Evolutionary conservation across 2,329 filamentous ascomycete species (phyloP), one percentile per base, ranked within the genome.

Genomic region (Clarireedia sp.): DNA sequence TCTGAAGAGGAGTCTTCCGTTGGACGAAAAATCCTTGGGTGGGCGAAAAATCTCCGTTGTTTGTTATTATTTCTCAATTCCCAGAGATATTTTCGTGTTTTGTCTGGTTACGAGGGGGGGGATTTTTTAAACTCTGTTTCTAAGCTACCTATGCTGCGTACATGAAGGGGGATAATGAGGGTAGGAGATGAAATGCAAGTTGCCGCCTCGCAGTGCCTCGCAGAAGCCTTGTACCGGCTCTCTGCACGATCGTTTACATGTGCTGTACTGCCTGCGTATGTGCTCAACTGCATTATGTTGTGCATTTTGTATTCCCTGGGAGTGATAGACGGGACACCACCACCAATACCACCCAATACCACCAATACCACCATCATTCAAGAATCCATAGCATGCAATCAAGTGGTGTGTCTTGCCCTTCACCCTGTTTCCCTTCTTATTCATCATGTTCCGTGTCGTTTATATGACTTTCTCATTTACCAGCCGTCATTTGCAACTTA

Each of bases 161-260:
- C 12, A 24, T 24, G 12, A 46, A 14, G 43, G 9, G 19, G 24
- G 10, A 26, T 12, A 46, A 46, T 46, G 16, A 46, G 43, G 24
- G 43, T 16, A 12, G 21, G 23, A 46, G 41, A 23, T 26, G 23
- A 46, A 24, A 63, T 65, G 63, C 63, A 62, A 58, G 59, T 33
- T 60, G 48, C 63, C 63, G 54, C 57, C 55, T 56, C 55, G 62
- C 61, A 63, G 60, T 43, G 43, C 53, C 58, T 58, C 61, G 62
- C 62, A 62, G 59, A 46, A 46, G 43, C 21, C 43, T 46, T 46
- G 49, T 59, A 50, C 58, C 55, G 57, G 53, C 59, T 55, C 59
- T 48, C 57, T 64, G 62, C 62, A 63, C 57, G 55, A 64, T 63
- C 59, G 61, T 64, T 64, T 57, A 63, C 59, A 64, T 63, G 60